Evolutionary conservation across 1,139 yeast species (phyloP).

Genomic region (Barnettozyma hawaiiensis): DNA sequence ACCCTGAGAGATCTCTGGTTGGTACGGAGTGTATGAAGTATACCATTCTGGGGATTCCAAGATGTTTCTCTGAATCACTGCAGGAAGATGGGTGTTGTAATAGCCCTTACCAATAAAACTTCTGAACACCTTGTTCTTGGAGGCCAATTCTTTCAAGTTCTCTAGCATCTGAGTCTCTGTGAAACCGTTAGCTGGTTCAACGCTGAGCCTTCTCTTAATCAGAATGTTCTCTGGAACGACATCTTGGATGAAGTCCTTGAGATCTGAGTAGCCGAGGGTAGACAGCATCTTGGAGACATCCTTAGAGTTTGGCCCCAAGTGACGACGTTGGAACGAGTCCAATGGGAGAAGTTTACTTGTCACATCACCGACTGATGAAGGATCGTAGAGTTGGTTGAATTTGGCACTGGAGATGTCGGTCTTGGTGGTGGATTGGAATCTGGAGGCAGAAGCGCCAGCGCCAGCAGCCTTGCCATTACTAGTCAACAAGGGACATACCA

Average conservation of each 20-base stretch:
- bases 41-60: constrained; percentile 97
- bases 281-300: constrained; percentile 62
- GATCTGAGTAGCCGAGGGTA: constrained; percentile 57
- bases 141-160: constrained; percentile 63
- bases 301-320: constrained; percentile 73
- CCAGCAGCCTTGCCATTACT: not conserved
- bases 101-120: constrained; percentile 93
- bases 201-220: constrained; percentile 56
- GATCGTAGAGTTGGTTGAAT: constrained; percentile 21
- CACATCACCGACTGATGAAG: constrained; percentile 8
- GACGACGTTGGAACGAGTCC: constrained; percentile 88
- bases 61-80: constrained; percentile 88
- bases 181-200: constrained; percentile 65
- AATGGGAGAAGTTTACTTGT: constrained; percentile 33
- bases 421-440: constrained; percentile 4
- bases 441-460: not conserved
- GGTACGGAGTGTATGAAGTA: constrained; percentile 96
- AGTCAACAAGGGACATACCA: not conserved
- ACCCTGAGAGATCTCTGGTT: constrained; percentile 97
- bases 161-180: constrained; percentile 77
- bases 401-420: constrained; percentile 22
- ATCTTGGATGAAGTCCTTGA: constrained; percentile 62
- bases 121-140: constrained; percentile 63
- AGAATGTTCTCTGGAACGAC: constrained; percentile 79
- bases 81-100: constrained; percentile 84